Evolutionary conservation across 2,329 filamentous ascomycete species (phyloP).

Genomic region (Pseudogymnoascus destructans): DNA sequence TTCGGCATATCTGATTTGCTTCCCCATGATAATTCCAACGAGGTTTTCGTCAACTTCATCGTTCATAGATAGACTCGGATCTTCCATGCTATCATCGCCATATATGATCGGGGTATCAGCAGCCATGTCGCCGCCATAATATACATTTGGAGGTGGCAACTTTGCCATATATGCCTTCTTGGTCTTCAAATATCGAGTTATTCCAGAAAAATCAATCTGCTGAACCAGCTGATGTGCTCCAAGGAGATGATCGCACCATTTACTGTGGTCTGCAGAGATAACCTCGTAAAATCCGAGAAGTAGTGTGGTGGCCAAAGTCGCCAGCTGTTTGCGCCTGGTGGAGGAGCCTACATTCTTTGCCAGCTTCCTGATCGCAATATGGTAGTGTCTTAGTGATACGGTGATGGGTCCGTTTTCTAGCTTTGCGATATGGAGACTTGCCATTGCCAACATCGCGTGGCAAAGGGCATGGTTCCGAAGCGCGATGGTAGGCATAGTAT

Average conservation of each 20-base stretch:
- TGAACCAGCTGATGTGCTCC: slow-evolving; percentile 71
- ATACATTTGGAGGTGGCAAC: slow-evolving; percentile 26
- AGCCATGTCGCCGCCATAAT: slow-evolving; percentile 25
- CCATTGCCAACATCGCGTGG: slow-evolving; percentile 79
- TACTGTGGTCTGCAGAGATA: slow-evolving; percentile 84
- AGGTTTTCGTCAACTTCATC: slow-evolving; percentile 41
- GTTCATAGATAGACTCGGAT: slow-evolving; percentile 13
- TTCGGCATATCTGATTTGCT: slow-evolving; percentile 43
- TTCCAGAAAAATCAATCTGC: slow-evolving; percentile 65
- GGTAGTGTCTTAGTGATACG: slow-evolving; percentile 83
- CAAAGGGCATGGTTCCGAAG: slow-evolving; percentile 76
- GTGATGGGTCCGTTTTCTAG: slow-evolving; percentile 62
- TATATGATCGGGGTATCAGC: not conserved
- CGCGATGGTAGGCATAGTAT: slow-evolving; percentile 72
- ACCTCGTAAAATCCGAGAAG: slow-evolving; percentile 88
- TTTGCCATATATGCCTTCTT: slow-evolving; percentile 33
- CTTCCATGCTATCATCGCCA: slow-evolving; percentile 15
- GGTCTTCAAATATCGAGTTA: slow-evolving; percentile 57
- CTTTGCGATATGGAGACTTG: slow-evolving; percentile 77
- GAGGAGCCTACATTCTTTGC: slow-evolving; percentile 61
- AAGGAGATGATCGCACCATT: slow-evolving; percentile 87
- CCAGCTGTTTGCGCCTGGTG: slow-evolving; percentile 55
- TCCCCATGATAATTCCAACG: slow-evolving; percentile 44
- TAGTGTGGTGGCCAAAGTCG: slow-evolving; percentile 78
- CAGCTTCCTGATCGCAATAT: slow-evolving; percentile 67